Evolutionary conservation across 345 rosid genomes (phyloP), one percentile per base, ranked within the genome.

Genomic region (Stellera chamaejasme): DNA sequence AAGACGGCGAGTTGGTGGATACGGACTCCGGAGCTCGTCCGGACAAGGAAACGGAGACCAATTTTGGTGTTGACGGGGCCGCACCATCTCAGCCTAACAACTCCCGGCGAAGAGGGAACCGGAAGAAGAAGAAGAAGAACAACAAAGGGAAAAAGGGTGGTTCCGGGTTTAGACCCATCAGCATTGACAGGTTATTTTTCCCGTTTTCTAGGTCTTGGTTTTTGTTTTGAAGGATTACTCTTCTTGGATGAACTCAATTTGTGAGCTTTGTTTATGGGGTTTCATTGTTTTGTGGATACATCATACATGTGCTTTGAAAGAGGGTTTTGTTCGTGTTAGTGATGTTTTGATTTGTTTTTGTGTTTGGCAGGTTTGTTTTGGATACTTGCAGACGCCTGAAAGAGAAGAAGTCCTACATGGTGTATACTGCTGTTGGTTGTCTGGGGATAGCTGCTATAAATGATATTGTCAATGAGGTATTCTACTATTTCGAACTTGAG

Each of bases 381-480:
- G 90, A 87, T 64, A 79, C 84, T 3, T 93, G 99, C 69, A 78
- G 83, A 67, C 76, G 80, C 52, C 69, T 93, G 58, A 93, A 76
- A 62, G 99, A 93, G 69, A 93, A 66, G 81, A 93, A 93, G 74
- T 84, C 99, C 3, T 93, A 93, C 77, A 77, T 88, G 99, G 79
- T 86, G 11, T 86, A 82, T 63, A 78, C 86, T 45, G 97, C 99
- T 48, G 91, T 86, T 25, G 96, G 96, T 50, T 84, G 87, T 72
- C 72, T 93, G 46, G 99, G 99, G 50, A 62, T 86, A 67, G 55
- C 90, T 56, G 91, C 90, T 0, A 45, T 92, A n/a, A 67, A 69
- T 59, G 93, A 88, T 75, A 63, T 93, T 16, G 71, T 88, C 70
- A 81, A 65, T 47, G 96, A 93, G 99, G 99, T 91, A 71, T 25